Conservation (phyloP, 441 rosid species). For the Adansonia madagascariensis region DNA sequence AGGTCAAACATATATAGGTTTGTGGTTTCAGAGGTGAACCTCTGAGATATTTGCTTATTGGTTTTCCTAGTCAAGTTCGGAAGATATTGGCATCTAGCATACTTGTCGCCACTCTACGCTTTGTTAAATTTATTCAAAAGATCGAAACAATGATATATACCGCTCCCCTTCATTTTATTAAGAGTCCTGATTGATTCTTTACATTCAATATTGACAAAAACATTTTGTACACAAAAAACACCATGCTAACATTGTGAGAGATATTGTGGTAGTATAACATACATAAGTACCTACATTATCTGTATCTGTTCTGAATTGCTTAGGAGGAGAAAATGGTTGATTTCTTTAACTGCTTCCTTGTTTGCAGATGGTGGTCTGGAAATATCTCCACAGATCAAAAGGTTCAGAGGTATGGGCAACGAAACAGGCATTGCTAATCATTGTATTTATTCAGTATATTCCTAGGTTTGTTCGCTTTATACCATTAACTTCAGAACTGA, state of each 20-base stretch:
- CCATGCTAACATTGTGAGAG: not conserved
- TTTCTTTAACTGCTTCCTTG: conserved; percentile 4
- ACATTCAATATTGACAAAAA: not conserved
- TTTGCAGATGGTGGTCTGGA: conserved; percentile 78
- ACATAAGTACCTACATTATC: not conserved
- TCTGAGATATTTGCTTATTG: not conserved
- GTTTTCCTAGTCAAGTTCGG: not conserved
- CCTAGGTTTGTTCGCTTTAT: conserved; percentile 79
- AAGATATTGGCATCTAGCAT: not conserved
- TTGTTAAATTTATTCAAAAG: not conserved
- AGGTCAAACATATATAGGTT: no score
- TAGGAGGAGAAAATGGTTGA: not conserved
- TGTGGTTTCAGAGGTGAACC: no score
- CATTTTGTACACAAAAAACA: conserved; percentile 16
- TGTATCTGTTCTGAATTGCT: not conserved
- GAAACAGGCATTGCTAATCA: conserved; percentile 56
- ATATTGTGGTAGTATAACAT: conserved; percentile 3
- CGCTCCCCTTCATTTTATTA: not conserved
- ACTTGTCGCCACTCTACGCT: not conserved
- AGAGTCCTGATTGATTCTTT: not conserved
- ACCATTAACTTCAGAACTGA: conserved; percentile 78
- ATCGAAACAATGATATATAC: not conserved
- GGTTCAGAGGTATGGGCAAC: conserved; percentile 73
- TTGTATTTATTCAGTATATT: conserved; percentile 69
- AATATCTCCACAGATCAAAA: conserved; percentile 55